Base-by-base conservation (phyloP, 257 asterid species). In the Thymus mandschuricus region DNA sequence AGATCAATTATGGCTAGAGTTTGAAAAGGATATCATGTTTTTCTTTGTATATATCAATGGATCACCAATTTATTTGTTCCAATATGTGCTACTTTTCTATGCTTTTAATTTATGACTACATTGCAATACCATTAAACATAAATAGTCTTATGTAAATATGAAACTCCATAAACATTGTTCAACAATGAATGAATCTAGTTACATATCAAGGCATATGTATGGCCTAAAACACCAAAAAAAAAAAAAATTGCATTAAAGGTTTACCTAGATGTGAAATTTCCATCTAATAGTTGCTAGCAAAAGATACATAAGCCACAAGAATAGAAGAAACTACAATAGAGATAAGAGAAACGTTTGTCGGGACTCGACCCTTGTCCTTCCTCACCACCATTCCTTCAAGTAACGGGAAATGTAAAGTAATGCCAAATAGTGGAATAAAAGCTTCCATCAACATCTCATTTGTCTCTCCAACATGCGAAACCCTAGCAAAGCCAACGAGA, bases 361-460 rank as follows among this genome's bases (percentile, higher is more conserved):
- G 73, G 65, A 88, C 63, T 0, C 90, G 52, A 1, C 89, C 92
- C 5, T 75, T 80, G 30, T 83, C 92, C 80, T 62, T 83, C 82
- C 95, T 81, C 58, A 83, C 59, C 45, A 87, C 44, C 90, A 89
- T 89, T 50, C 96, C 96, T 83, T 89, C 89, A 48, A 87, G 67
- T 21, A 87, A 69, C 8, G 88, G 91, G 60, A 73, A 81, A 51
- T 84, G 81, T 81, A 86, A 71, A 31, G 73, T 3, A 48, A 81
- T 2, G 4, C 83, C 81, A 31, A 79, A 87, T 5, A 82, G 40
- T 21, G 94, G 70, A 29, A 89, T 44, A 2, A 71, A 76, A 12
- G 68, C 65, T 70, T 87, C 86, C 13, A 80, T 55, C 85, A 89
- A 56, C 43, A 15, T 21, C 21, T 79, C 81, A 61, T 44, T 65